These are phyloP conservation scores for Leucoagaricus sp. DNA, from an alignment of 1,284 basidiomycete genomes.

Conservation along the genomic window DNA sequence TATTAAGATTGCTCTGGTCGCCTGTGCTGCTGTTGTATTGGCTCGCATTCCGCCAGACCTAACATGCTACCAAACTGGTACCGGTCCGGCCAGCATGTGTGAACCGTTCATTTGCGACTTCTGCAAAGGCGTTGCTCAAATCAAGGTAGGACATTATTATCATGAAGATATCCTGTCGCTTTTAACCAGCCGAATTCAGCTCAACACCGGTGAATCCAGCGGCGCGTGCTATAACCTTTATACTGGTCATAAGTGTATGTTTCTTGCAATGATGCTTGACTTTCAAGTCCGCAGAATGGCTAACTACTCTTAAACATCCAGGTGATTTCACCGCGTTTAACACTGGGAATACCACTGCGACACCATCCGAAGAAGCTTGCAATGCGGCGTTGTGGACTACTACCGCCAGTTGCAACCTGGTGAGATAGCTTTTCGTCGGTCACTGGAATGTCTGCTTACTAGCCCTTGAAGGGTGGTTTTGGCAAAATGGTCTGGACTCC, in stretches of 20 bases:
- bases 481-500: neutral
- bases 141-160: neutral
- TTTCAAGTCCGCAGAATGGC: neutral
- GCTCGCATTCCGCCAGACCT: neutral
- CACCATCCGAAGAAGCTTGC: neutral
- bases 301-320: neutral
- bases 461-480: neutral
- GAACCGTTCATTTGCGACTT: constrained; percentile 1
- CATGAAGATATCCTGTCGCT: neutral
- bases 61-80: neutral
- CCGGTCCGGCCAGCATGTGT: neutral
- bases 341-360: neutral
- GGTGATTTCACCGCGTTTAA: neutral
- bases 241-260: neutral
- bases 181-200: neutral
- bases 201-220: neutral
- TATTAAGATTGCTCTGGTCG: neutral
- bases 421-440: neutral
- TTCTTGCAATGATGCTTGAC: neutral
- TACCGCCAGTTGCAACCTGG: neutral
- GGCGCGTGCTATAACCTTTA: neutral
- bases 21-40: neutral
- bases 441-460: neutral
- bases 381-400: neutral
- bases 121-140: neutral